Conservation (phyloP, 306 rosid genomes). For the Cucumis cinereus region DNA sequence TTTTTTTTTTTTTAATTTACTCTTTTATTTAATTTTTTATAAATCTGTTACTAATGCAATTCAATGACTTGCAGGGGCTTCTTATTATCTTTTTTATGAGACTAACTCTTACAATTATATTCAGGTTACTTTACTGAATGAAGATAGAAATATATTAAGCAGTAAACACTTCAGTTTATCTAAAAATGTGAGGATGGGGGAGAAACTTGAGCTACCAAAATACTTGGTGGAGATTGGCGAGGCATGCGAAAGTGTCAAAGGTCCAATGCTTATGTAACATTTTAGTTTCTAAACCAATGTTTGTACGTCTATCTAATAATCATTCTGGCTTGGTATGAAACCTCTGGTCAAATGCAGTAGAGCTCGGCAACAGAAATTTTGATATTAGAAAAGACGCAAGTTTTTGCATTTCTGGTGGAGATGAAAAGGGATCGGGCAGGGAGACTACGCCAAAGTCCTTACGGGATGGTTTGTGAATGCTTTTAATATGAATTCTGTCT, state of each 20-base stretch:
- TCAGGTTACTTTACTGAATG: slow-evolving; percentile 22
- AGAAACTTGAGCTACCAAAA: slow-evolving; percentile 16
- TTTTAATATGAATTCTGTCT: slow-evolving; percentile 1
- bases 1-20: no score
- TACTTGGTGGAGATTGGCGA: slow-evolving; percentile 20
- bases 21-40: no score
- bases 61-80: neutral
- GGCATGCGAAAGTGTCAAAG: slow-evolving; percentile 8
- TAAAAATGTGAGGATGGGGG: slow-evolving; percentile 11
- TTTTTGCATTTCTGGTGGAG: slow-evolving; percentile 13
- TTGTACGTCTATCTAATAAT: slow-evolving; percentile 7
- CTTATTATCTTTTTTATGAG: neutral
- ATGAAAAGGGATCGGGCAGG: slow-evolving; percentile 23
- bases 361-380: slow-evolving; percentile 16
- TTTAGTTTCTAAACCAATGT: neutral
- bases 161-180: slow-evolving; percentile 13
- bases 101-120: neutral
- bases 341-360: slow-evolving; percentile 34
- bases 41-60: neutral
- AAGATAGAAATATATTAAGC: slow-evolving; percentile 18
- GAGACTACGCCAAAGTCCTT: slow-evolving; percentile 29
- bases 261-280: slow-evolving; percentile 3
- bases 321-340: slow-evolving; percentile 4
- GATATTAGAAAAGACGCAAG: slow-evolving; percentile 24
- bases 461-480: slow-evolving; percentile 40